These are phyloP conservation scores for Phanerochaete sordida DNA, from an alignment of 768 basidiomycete genomes.

Conservation along the genomic window DNA sequence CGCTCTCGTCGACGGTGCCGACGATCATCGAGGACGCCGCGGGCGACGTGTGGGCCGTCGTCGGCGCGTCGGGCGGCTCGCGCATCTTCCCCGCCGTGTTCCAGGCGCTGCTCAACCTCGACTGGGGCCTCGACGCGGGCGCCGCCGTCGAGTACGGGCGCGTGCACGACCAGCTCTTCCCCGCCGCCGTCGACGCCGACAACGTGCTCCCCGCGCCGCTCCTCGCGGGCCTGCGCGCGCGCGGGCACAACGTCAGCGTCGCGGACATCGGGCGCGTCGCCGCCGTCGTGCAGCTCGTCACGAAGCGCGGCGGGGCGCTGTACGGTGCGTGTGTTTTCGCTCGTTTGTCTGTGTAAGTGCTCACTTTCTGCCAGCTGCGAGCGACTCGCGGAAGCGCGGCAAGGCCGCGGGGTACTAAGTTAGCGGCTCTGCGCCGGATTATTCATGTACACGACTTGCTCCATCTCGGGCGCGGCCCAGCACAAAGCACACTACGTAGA, in stretches of 20 bases:
- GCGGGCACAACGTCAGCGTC: conserved; percentile 74
- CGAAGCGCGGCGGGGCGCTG: conserved; percentile 48
- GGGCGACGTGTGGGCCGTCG: conserved; percentile 65
- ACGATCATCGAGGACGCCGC: conserved; percentile 75
- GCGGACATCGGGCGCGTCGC: conserved; percentile 67
- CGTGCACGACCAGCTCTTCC: conserved; percentile 85
- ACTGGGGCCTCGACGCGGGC: conserved; percentile 79
- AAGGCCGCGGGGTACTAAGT: conserved; percentile 78
- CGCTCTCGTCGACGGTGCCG: conserved; percentile 81
- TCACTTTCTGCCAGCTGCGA: conserved; percentile 53
- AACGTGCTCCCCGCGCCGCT: conserved; percentile 51
- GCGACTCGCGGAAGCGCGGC: conserved; percentile 93
- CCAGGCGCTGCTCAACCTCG: conserved; percentile 76
- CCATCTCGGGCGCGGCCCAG: no score
- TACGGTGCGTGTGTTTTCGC: conserved; percentile 47
- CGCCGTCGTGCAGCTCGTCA: conserved; percentile 71
- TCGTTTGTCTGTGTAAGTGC: background rate
- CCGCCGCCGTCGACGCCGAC: conserved; percentile 58
- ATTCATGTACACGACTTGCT: no score
- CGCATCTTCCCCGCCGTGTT: conserved; percentile 79
- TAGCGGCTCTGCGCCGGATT: no score
- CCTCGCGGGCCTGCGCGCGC: conserved; percentile 48
- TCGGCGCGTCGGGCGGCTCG: conserved; percentile 88
- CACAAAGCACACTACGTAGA: no score
- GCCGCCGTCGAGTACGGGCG: conserved; percentile 82